These are phyloP conservation scores for Pleurozium schreberi DNA, from an alignment of 225 moss, liverwort and hornwort species.

Conservation along the genomic window DNA sequence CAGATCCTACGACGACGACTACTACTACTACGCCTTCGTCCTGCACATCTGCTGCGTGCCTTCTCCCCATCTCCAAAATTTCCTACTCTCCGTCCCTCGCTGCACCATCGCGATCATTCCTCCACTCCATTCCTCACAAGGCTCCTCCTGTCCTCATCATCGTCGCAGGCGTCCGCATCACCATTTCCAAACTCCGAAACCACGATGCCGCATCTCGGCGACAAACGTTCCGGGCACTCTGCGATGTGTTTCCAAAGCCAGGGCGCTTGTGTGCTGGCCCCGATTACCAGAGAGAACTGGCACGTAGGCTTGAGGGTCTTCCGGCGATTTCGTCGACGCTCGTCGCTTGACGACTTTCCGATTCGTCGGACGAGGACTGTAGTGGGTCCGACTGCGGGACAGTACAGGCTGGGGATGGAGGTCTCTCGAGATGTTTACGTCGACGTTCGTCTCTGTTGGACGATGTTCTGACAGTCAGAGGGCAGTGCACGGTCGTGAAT, in stretches of 20 bases:
- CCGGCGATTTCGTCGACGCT: background rate
- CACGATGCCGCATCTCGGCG: background rate
- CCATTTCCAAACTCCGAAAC: background rate
- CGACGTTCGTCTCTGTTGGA: background rate
- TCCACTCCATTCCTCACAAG: conserved; percentile 7
- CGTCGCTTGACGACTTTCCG: background rate
- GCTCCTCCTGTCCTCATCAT: background rate
- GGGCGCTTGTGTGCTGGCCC: background rate
- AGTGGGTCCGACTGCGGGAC: background rate
- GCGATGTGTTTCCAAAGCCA: background rate
- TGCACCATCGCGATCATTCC: conserved; percentile 6
- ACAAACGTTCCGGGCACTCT: background rate
- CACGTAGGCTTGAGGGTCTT: background rate
- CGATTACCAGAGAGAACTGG: background rate
- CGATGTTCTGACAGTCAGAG: background rate
- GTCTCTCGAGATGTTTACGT: background rate
- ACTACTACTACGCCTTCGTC: background rate
- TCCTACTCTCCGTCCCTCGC: conserved; percentile 1
- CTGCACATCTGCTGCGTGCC: background rate
- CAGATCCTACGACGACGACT: background rate
- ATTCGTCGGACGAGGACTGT: background rate
- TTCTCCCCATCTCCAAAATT: conserved; percentile 16
- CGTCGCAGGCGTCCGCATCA: background rate
- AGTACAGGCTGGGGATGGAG: background rate
- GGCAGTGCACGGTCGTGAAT: background rate